These are phyloP conservation scores for Gastrolobium bilobum DNA, from an alignment of 306 rosid genomes.

Conservation along the genomic window DNA sequence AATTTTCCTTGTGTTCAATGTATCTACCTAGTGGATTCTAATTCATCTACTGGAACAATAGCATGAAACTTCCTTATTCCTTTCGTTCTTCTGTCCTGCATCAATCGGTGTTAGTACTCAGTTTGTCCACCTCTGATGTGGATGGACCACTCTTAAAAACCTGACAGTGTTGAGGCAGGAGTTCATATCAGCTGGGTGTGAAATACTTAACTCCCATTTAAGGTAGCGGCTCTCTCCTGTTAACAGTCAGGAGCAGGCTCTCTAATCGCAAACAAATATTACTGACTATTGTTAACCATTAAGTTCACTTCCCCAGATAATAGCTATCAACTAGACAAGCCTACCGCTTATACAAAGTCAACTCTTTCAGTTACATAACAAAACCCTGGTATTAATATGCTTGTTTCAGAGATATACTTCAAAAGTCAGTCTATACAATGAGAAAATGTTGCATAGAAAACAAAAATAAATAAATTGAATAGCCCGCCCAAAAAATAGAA, in stretches of 20 bases:
- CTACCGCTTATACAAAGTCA: slow-evolving; percentile 19
- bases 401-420: slow-evolving; percentile 23
- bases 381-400: background rate
- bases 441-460: slow-evolving; percentile 6
- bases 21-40: background rate
- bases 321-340: background rate
- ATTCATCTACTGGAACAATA: slow-evolving; percentile 12
- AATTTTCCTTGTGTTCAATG: background rate
- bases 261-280: background rate
- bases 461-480: background rate
- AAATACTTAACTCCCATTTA: slow-evolving; percentile 19
- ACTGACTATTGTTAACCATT: background rate
- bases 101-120: slow-evolving; percentile 2
- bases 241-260: slow-evolving; percentile 5
- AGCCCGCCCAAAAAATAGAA: background rate
- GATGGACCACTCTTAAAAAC: slow-evolving; percentile 8
- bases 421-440: background rate
- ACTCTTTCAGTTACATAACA: background rate
- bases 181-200: slow-evolving; percentile 19
- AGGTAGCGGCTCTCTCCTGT: slow-evolving; percentile 2
- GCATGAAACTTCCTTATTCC: slow-evolving; percentile 14
- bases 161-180: slow-evolving; percentile 4
- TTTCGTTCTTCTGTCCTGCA: background rate
- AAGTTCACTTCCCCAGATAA: slow-evolving; percentile 26
- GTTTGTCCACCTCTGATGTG: slow-evolving; percentile 29